Evolutionary conservation across 768 basidiomycete species (phyloP).

Genomic region (Leccinum imitatum): DNA sequence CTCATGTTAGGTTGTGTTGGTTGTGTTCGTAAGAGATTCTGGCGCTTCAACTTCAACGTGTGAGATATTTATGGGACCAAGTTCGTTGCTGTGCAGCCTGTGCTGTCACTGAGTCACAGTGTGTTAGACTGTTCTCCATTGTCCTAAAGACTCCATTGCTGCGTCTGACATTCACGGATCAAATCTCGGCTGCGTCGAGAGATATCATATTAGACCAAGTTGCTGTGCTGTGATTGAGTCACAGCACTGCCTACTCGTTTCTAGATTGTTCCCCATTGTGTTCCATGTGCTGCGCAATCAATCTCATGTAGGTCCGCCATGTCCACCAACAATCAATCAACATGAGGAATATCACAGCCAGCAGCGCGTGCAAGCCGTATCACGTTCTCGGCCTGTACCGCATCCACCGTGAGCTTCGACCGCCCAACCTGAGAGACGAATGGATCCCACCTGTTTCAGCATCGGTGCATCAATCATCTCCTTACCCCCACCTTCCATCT

Average conservation of each 20-base stretch:
- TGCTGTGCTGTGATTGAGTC: too few species aligned
- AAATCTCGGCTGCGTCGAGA: too few species aligned
- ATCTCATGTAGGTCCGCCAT: too few species aligned
- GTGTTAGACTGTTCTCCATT: background rate
- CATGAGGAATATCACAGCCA: constrained; percentile 50
- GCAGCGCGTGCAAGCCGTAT: constrained; percentile 55
- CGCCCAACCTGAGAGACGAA: background rate
- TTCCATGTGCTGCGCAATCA: too few species aligned
- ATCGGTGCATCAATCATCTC: constrained; percentile 94
- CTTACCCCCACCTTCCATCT: constrained; percentile 50
- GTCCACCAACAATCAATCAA: constrained; percentile 24
- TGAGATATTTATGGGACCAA: background rate
- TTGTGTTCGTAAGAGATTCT: background rate
- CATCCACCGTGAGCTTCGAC: constrained; percentile 2
- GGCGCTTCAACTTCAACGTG: background rate
- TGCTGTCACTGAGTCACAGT: background rate
- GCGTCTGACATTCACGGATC: background rate
- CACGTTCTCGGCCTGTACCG: constrained; percentile 46
- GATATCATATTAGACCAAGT: too few species aligned
- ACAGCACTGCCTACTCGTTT: too few species aligned
- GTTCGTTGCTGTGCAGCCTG: background rate
- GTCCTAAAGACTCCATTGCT: too few species aligned
- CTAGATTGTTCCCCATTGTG: background rate
- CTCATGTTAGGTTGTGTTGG: constrained; percentile 16
- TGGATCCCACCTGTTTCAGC: constrained; percentile 58